Evolutionary conservation across 1,139 yeast species (phyloP).

Genomic region (Pichia sp.): DNA sequence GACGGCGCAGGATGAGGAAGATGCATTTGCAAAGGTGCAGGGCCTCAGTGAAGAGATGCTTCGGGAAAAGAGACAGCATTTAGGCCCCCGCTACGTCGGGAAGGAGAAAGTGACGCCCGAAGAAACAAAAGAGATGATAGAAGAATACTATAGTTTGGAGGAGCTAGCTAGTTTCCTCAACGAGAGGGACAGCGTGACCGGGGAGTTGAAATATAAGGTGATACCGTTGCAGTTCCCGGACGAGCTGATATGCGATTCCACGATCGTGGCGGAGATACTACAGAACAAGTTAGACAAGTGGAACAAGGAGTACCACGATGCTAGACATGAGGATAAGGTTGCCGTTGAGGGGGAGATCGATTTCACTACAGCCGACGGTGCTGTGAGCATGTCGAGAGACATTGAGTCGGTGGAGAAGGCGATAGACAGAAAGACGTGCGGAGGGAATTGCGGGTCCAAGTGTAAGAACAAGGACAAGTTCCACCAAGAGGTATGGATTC

Average conservation of each 20-base stretch:
- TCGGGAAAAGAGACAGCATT: constrained; percentile 22
- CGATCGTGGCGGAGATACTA: constrained; percentile 54
- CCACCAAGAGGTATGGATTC: constrained; percentile 51
- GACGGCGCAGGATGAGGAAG: constrained; percentile 30
- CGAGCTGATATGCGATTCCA: constrained; percentile 67
- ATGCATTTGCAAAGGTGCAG: constrained; percentile 24
- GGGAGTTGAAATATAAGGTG: constrained; percentile 36
- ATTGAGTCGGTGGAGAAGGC: constrained; percentile 18
- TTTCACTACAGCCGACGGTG: constrained; percentile 8
- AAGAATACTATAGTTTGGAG: constrained; percentile 49
- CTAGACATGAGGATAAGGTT: constrained; percentile 13
- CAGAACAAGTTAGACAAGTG: constrained; percentile 33
- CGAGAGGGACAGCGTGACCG: constrained; percentile 29
- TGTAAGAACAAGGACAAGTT: constrained; percentile 21
- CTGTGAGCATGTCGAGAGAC: constrained; percentile 13
- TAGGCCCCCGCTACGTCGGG: constrained; percentile 24
- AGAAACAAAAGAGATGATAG: constrained; percentile 35
- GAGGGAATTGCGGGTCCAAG: constrained; percentile 27
- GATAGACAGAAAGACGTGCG: constrained; percentile 18
- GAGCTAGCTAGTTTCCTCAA: constrained; percentile 40
- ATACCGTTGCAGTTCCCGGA: constrained; percentile 93
- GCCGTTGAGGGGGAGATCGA: constrained; percentile 11
- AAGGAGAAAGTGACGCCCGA: constrained; percentile 14
- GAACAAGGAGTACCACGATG: constrained; percentile 14
- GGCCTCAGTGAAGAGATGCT: constrained; percentile 12